These are phyloP conservation scores for Quercus ilex DNA, from an alignment of 306 rosid species.

Conservation along the genomic window DNA sequence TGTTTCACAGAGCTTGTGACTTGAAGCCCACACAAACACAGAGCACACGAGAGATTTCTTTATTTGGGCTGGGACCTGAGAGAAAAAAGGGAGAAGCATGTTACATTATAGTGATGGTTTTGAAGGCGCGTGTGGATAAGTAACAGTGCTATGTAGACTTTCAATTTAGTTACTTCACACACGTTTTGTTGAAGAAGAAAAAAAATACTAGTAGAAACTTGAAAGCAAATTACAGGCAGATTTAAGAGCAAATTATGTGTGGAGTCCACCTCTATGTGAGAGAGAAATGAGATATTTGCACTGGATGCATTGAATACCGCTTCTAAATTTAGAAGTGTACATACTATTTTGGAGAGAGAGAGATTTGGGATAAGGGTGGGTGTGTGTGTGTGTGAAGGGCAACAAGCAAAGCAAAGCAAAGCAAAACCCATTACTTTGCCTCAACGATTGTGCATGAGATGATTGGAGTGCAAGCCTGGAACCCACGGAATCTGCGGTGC, in stretches of 20 bases:
- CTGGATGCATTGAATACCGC: no score
- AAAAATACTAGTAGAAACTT: not conserved
- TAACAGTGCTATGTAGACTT: not conserved
- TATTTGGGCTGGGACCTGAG: not conserved
- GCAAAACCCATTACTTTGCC: constrained; percentile 52
- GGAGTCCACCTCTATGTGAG: no score
- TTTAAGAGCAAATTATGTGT: not conserved
- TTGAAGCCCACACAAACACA: not conserved
- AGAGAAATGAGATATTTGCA: no score
- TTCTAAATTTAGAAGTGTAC: not conserved
- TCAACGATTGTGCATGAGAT: constrained; percentile 63
- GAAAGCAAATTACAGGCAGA: not conserved
- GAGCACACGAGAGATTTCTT: not conserved
- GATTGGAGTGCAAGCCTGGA: constrained; percentile 93
- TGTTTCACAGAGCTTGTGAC: not conserved
- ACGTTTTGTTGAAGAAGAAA: constrained; percentile 29
- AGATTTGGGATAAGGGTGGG: constrained; percentile 4
- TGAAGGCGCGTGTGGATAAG: not conserved
- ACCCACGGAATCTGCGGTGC: constrained; percentile 87
- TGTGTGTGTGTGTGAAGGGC: constrained; percentile 22
- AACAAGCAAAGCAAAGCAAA: constrained; percentile 39
- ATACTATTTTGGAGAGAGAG: constrained; percentile 19
- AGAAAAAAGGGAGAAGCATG: not conserved
- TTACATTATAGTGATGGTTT: not conserved
- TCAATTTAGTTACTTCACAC: constrained; percentile 15